phyloP scores from a whole-genome alignment of 2,329 filamentous ascomycete species.

The Westerdykella ornata region DNA sequence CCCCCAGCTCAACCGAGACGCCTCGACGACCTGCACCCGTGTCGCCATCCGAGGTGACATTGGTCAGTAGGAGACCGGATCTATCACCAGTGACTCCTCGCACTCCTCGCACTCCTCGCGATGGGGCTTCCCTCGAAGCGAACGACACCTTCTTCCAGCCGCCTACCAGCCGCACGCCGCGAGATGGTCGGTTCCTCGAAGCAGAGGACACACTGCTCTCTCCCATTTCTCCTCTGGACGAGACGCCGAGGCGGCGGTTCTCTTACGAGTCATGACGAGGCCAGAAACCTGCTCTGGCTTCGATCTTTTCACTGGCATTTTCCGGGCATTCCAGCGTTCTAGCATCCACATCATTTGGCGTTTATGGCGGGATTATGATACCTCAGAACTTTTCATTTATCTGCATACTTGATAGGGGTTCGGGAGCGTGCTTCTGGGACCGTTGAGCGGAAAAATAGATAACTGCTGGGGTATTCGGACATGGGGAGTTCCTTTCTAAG shows the following conservation, averaged over 20 bases:
- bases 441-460: too few relatives aligned
- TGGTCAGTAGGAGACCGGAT: constrained; percentile 21
- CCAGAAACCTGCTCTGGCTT: constrained; percentile 7
- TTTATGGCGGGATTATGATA: not conserved
- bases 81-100: constrained; percentile 30
- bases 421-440: too few relatives aligned
- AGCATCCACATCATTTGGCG: too few relatives aligned
- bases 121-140: constrained; percentile 6
- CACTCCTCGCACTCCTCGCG: constrained; percentile 14
- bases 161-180: constrained; percentile 17
- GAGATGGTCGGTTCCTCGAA: constrained; percentile 16
- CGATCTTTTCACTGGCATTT: not conserved
- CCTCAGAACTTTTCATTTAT: not conserved
- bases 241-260: constrained; percentile 30
- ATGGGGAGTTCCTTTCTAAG: too few relatives aligned
- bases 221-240: constrained; percentile 33
- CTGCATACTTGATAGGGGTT: too few relatives aligned
- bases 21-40: constrained; percentile 20
- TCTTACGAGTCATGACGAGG: constrained; percentile 34
- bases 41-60: constrained; percentile 22
- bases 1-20: constrained; percentile 16
- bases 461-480: too few relatives aligned
- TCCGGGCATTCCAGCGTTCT: not conserved
- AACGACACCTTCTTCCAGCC: constrained; percentile 5
- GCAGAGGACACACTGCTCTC: constrained; percentile 27